These are phyloP conservation scores for Apiotrichum sp. DNA, from an alignment of 1,284 basidiomycete species.

Conservation along the genomic window DNA sequence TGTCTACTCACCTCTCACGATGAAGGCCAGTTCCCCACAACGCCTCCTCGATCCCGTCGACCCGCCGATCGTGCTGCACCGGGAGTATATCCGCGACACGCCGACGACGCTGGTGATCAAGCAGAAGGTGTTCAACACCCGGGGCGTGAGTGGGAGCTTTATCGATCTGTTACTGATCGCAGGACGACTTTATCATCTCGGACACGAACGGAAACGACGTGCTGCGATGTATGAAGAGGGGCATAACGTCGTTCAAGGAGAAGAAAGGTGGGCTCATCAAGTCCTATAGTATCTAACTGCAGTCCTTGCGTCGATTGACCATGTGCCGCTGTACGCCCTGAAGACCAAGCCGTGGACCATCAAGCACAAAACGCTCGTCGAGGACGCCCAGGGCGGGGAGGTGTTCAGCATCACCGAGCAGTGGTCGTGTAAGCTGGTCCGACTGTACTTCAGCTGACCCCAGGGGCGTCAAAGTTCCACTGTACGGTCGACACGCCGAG, in stretches of 20 bases:
- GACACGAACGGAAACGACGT: background rate
- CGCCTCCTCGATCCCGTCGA: constrained; percentile 7
- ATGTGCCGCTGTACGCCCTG: background rate
- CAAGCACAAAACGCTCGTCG: background rate
- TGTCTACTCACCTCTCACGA: no score
- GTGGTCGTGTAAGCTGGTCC: constrained; percentile 1
- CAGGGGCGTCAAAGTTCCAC: constrained; percentile 2
- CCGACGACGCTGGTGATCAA: background rate
- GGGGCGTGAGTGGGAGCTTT: background rate
- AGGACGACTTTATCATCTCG: constrained; percentile 4
- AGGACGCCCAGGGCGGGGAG: background rate
- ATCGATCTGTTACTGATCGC: background rate
- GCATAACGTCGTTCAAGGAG: background rate
- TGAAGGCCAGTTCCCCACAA: background rate
- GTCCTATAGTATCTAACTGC: background rate
- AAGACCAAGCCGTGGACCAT: no score
- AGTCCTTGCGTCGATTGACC: background rate
- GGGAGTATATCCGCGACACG: background rate
- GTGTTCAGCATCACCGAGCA: constrained; percentile 1
- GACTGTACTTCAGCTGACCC: background rate
- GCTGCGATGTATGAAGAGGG: background rate
- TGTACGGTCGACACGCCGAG: background rate
- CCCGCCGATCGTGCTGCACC: background rate
- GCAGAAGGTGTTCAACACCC: background rate
- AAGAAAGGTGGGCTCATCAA: background rate